phyloP scores from a whole-genome alignment of 73 alveolate genomes.

The Urostyla sp. region DNA sequence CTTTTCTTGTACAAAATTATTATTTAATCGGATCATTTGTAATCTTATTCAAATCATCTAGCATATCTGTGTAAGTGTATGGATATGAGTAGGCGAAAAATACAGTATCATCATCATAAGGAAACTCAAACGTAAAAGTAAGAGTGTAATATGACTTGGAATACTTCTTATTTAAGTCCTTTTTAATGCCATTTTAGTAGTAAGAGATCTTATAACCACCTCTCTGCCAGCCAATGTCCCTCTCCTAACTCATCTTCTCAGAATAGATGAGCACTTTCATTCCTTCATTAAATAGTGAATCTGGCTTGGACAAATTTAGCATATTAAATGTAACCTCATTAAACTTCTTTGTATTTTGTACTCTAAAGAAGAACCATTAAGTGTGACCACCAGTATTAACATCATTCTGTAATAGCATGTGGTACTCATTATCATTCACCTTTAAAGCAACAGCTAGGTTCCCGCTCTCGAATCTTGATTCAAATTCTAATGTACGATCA shows the following conservation, averaged over 20 bases:
- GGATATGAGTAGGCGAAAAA: conserved; percentile 98
- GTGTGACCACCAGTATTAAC: conserved; percentile 90
- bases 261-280: conserved; percentile 90
- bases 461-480: conserved; percentile 92
- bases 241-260: conserved; percentile 58
- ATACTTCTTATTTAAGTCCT: conserved; percentile 44
- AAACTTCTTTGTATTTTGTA: conserved; percentile 65
- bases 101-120: conserved; percentile 91
- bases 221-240: conserved; percentile 74
- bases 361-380: conserved; percentile 90
- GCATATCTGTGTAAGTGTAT: conserved; percentile 86
- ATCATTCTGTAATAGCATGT: conserved; percentile 82
- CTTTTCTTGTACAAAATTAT: conserved; percentile 57
- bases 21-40: conserved; percentile 55
- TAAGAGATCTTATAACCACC: conserved; percentile 66
- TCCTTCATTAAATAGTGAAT: conserved; percentile 89
- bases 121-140: conserved; percentile 87
- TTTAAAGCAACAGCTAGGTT: conserved; percentile 71
- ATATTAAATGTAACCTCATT: conserved; percentile 75
- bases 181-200: conserved; percentile 62
- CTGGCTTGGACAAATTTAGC: conserved; percentile 78
- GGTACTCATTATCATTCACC: conserved; percentile 74
- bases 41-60: conserved; percentile 70
- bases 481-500: conserved; percentile 86
- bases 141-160: conserved; percentile 85